Percentiles rank a stretch among this genome's conserved stretches.
phyloP scores from a whole-genome alignment of 176 grass and related monocot genomes.

The Oryza punctata region DNA sequence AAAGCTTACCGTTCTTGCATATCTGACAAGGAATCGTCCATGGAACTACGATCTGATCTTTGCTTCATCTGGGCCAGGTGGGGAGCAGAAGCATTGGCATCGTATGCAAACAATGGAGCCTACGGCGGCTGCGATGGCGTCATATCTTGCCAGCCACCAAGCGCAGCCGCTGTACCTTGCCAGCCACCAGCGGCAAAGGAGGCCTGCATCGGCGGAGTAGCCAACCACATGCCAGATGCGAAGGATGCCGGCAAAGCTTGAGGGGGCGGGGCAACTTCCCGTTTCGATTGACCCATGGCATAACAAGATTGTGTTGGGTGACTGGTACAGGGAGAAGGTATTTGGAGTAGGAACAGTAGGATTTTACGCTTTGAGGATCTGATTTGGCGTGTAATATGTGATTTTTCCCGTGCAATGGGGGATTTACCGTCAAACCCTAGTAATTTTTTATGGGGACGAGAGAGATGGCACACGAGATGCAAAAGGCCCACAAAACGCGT shows the following conservation, averaged over 20 bases:
- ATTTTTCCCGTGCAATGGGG: neutral
- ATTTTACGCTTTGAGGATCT: neutral
- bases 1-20: too few species aligned
- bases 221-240: neutral
- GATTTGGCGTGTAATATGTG: neutral
- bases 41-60: too few species aligned
- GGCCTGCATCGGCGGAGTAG: too few species aligned
- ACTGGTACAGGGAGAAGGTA: neutral
- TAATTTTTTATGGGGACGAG: too few species aligned
- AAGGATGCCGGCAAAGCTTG: neutral
- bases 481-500: too few species aligned
- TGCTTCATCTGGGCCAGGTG: too few species aligned
- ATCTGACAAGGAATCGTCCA: too few species aligned
- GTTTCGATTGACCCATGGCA: neutral
- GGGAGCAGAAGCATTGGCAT: too few species aligned
- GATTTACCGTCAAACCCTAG: neutral
- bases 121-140: too few species aligned
- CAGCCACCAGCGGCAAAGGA: neutral
- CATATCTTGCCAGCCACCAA: neutral
- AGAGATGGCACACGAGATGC: too few species aligned
- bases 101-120: too few species aligned
- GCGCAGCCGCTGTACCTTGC: neutral
- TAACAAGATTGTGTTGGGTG: neutral
- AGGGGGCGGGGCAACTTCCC: neutral
- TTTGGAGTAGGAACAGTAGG: neutral